Percentiles rank a stretch among this genome's conserved stretches.
phyloP scores from a whole-genome alignment of 2,329 filamentous ascomycete genomes.

The Fusarium decemcellulare region DNA sequence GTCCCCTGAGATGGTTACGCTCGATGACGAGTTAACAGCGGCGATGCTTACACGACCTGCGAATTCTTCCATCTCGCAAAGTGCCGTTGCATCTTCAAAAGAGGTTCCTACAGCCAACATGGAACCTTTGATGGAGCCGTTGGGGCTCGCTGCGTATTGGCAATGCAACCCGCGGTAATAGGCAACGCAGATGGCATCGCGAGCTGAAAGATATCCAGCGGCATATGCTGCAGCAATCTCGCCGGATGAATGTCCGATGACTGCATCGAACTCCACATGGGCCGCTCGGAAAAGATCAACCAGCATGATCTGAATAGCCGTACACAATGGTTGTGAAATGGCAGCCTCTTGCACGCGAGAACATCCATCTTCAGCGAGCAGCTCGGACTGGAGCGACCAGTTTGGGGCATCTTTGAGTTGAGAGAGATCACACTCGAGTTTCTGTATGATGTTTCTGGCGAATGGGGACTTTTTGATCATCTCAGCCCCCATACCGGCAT shows the following conservation, averaged over 20 bases:
- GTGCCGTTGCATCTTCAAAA: not conserved
- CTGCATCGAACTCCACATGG: not conserved
- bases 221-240: conserved; percentile 18
- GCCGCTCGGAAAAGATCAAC: not conserved
- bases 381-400: conserved; percentile 4
- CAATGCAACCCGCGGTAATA: conserved; percentile 4
- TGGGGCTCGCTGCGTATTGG: not conserved
- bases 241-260: conserved; percentile 13
- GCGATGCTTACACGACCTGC: not conserved
- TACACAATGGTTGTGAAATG: conserved; percentile 13
- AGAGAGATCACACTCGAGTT: conserved; percentile 52
- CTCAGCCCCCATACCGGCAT: not conserved
- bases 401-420: conserved; percentile 46
- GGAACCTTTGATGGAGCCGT: not conserved
- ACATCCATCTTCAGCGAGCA: not conserved
- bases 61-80: not conserved
- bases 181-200: conserved; percentile 12
- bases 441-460: too few relatives aligned
- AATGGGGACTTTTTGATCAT: not conserved
- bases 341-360: conserved; percentile 10
- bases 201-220: not conserved
- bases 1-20: conserved; percentile 12
- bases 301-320: not conserved
- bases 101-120: conserved; percentile 12
- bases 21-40: conserved; percentile 10